Base-by-base conservation (phyloP, 331 rosid genomes). In the Erythrophleum ivorense region DNA sequence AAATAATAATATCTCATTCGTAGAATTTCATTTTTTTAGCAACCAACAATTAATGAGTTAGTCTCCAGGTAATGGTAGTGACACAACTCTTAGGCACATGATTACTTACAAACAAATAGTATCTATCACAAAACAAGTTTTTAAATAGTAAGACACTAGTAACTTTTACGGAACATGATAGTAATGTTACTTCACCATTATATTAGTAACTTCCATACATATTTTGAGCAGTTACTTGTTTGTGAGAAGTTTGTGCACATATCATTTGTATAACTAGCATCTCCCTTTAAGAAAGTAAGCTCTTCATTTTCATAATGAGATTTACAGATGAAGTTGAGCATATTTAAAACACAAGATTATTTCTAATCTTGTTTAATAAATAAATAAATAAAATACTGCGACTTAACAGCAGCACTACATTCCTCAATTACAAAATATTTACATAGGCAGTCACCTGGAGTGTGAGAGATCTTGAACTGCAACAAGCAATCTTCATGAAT, bases 381-480 rank as follows among this genome's bases (percentile, higher is more conserved):
- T 16, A 53, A 2, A 53, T 0, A 4, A 9, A 9, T 2, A 21
- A 58, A 31, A 12, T 24, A 24, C 29, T 24, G 12, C 72, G 79
- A 24, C 41, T 71, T 15, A 43, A 41, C 73, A 77, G 54, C 57
- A 72, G 50, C 54, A 79, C 34, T 70, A 18, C 53, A 52, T 5
- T 72, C 55, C 76, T 72, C 86, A 40, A 41, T 48, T 19, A 12
- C 43, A 40, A 24, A 21, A 71, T 62, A 52, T 38, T 74, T 69
- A 11, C n/a, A 77, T 5, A 24, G 67, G 60, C 52, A 80, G 12
- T 78, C 48, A 93, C 98, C 97, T 95, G 98, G 72, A 81, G 89
- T 15, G 91, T 84, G 77, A 95, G 94, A 85, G 93, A 84, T 86
- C 98, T 88, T 83, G 94, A 88, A 76, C 86, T 81, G 90, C 95